Base-by-base conservation (phyloP, 139 green algal species). In the Pleodorina starrii region DNA sequence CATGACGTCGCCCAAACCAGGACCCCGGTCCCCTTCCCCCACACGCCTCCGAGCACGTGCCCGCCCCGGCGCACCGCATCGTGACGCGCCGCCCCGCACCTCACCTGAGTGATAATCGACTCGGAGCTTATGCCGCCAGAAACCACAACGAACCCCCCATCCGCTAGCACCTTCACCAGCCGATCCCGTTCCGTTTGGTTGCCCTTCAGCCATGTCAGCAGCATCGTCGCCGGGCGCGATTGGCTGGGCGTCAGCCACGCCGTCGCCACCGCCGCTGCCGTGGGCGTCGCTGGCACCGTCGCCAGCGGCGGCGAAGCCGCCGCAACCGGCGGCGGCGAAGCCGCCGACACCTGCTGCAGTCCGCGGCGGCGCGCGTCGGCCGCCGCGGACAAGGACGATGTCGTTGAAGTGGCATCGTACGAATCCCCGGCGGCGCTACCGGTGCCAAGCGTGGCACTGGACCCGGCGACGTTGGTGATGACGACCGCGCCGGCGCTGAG, bases 331-430 rank as follows among this genome's bases (percentile, higher is more conserved):
- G 81, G 44, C 4, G 81, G 16, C 14, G 81, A 60, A 19, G 81
- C 23, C 9, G 36, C 5, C 0, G 54, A 6, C 59, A 59, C 2
- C 63, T 78, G 81, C 43, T 25, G 32, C 40, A 32, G 59, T 9
- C n/a, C 27, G 9, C 43, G 59, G 59, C 59, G 25, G 80, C 35
- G 27, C 42, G n/a, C 12, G 59, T 16, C 17, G 63, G n/a, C 19
- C 10, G 19, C 5, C 23, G 42, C n/a, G n/a, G n/a, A n/a, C n/a
- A n/a, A n/a, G n/a, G n/a, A n/a, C n/a, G n/a, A n/a, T n/a, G n/a
- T n/a, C n/a, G n/a, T n/a, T n/a, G n/a, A n/a, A n/a, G n/a, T 66
- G 16, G 42, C 60, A 27, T 87, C 81, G 29, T 77, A 88, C 27
- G 66, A 71, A 50, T 87, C 32, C 19, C 81, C 81, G 10, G 60